These are phyloP conservation scores for Immersiporthe knoxdaviesiana DNA, from an alignment of 2,329 filamentous ascomycete genomes.

Conservation along the genomic window DNA sequence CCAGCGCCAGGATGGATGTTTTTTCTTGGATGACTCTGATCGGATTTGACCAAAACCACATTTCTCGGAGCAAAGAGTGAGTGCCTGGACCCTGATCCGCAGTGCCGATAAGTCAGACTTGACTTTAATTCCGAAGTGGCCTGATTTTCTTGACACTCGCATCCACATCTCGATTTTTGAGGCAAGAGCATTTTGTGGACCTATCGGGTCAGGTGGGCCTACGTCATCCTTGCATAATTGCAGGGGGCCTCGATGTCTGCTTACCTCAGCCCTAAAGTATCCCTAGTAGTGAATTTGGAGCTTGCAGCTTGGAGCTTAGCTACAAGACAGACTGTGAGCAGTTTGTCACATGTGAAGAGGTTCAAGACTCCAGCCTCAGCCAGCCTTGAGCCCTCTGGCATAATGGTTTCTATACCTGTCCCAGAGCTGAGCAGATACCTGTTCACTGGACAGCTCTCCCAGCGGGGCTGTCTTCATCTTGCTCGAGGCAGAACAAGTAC, in stretches of 20 bases:
- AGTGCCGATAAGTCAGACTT: conserved; percentile 6
- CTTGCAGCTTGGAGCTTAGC: too few relatives aligned
- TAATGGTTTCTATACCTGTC: conserved; percentile 51
- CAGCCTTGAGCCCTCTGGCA: background rate
- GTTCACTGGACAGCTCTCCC: conserved; percentile 49
- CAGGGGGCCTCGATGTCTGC: too few relatives aligned
- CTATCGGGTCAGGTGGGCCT: too few relatives aligned
- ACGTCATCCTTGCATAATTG: too few relatives aligned
- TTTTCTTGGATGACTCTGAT: background rate
- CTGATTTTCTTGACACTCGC: background rate
- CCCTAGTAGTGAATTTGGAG: background rate
- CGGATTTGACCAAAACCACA: background rate
- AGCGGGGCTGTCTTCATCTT: conserved; percentile 45
- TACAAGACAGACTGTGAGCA: too few relatives aligned
- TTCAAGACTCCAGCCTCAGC: background rate
- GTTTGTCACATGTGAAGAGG: background rate
- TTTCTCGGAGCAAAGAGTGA: background rate
- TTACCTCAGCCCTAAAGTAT: background rate
- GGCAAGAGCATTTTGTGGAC: background rate
- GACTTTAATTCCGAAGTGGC: background rate
- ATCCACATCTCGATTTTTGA: background rate
- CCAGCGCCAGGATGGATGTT: too few relatives aligned
- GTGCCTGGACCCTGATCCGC: conserved; percentile 12
- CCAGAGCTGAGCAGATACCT: conserved; percentile 53
- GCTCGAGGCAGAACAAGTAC: background rate